Evolutionary conservation across 805 yeast genomes (phyloP).

Genomic region (Sugiyamaella boreocaroliniensis): DNA sequence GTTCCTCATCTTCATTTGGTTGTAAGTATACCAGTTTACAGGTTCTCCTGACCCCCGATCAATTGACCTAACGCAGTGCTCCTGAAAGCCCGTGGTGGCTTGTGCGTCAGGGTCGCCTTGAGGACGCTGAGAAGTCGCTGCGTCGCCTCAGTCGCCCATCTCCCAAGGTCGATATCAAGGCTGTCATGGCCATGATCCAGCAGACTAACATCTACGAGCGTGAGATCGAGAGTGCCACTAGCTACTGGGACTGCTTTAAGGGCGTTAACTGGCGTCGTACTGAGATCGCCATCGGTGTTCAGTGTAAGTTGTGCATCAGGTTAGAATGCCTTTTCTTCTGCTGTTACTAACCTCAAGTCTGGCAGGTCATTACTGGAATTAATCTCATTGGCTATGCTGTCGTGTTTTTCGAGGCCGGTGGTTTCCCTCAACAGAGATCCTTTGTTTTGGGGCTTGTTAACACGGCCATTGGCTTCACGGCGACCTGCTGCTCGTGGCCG

Average conservation of each 20-base stretch:
- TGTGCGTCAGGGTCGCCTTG: conserved; percentile 35
- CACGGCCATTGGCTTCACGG: conserved; percentile 40
- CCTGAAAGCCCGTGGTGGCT: conserved; percentile 54
- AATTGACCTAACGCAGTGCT: conserved; percentile 27
- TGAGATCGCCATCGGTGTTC: conserved; percentile 33
- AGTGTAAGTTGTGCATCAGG: conserved; percentile 34
- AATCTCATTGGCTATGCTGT: conserved; percentile 27
- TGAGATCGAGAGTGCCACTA: conserved; percentile 14
- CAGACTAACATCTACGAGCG: conserved; percentile 36
- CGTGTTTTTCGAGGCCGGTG: conserved; percentile 44
- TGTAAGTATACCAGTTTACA: conserved; percentile 22
- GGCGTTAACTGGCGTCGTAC: conserved; percentile 45
- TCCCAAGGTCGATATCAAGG: conserved; percentile 14
- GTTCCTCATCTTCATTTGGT: conserved; percentile 31
- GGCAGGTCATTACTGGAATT: conserved; percentile 18
- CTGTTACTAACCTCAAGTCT: background rate
- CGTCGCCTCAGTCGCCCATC: conserved; percentile 3
- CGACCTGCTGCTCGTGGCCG: conserved; percentile 28
- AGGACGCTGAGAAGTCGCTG: conserved; percentile 44
- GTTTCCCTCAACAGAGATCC: conserved; percentile 24
- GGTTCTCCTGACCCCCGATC: background rate
- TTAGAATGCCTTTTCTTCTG: no score
- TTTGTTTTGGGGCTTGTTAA: conserved; percentile 38
- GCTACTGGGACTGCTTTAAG: conserved; percentile 39
- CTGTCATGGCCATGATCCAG: conserved; percentile 32